A percentile compares a stretch with the other conserved stretches of the same genome.
phyloP scores from a whole-genome alignment of 2,329 filamentous ascomycete genomes.

The Penicillium fuscoglaucum region DNA sequence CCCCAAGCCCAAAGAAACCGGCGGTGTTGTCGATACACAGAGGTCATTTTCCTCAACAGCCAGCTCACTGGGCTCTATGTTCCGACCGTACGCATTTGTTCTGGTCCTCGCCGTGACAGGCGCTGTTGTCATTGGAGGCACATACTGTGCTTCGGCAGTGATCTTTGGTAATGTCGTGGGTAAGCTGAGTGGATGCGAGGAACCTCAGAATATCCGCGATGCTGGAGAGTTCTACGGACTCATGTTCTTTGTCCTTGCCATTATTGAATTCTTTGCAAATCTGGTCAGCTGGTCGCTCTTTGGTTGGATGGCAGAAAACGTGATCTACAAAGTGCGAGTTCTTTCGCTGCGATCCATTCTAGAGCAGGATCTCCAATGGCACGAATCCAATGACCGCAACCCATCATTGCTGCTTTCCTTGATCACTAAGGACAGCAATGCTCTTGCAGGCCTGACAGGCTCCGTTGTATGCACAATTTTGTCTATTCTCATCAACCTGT shows the following conservation, averaged over 20 bases:
- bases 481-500: slow-evolving; percentile 66
- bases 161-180: slow-evolving; percentile 63
- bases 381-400: slow-evolving; percentile 63
- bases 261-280: slow-evolving; percentile 63
- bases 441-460: slow-evolving; percentile 68
- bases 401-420: slow-evolving; percentile 63
- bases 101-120: slow-evolving; percentile 46
- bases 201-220: slow-evolving; percentile 49
- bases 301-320: slow-evolving; percentile 61
- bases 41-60: slow-evolving; percentile 24
- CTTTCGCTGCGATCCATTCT: slow-evolving; percentile 64
- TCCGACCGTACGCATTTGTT: slow-evolving; percentile 6
- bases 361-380: slow-evolving; percentile 67
- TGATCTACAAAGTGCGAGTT: slow-evolving; percentile 64
- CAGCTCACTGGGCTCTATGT: slow-evolving; percentile 44
- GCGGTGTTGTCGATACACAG: neutral
- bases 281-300: slow-evolving; percentile 60
- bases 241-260: slow-evolving; percentile 62
- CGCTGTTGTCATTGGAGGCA: slow-evolving; percentile 55
- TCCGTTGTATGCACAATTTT: slow-evolving; percentile 71
- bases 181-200: slow-evolving; percentile 56
- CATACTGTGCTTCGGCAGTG: slow-evolving; percentile 58
- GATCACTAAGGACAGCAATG: slow-evolving; percentile 68
- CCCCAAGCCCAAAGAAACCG: neutral
- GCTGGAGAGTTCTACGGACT: slow-evolving; percentile 56